Evolutionary conservation across 1,139 yeast species (phyloP), one percentile per base, ranked within the genome.

Genomic region (Scheffersomyces cryptocercus): DNA sequence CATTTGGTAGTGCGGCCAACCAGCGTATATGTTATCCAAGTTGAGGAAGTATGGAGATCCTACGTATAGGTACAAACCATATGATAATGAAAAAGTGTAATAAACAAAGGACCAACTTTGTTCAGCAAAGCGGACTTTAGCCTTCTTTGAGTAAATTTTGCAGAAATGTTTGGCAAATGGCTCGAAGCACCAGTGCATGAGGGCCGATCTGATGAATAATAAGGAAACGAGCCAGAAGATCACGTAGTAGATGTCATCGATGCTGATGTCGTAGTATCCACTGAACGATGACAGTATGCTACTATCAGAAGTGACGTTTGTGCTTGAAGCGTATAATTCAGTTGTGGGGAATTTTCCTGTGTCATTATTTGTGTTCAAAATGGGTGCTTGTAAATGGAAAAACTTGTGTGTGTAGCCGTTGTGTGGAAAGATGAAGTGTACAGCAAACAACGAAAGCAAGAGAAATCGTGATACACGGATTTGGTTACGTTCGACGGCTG

Each of bases 31-130:
- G 47, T 80, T 70, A 55, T 79, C 84, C 45, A 81, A 67, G 53
- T 84, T 73, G 45, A 75, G 61, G 59, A 72, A 83, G 66, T 88
- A 88, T 2, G 81, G 77, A 4, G 91, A 79, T 39, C 73, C 52
- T 49, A 63, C 66, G 57, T 85, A 82, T 29, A 89, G 68, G 47
- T 70, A 73, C 47, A 79, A 68, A 0, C 96, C 96, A 50, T 68
- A 68, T 1, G 62, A 44, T 63, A 84, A 84, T 10, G 88, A 78
- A 12, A 67, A 53, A 8, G 77, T 52, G 63, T 82, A 88, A 61
- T 85, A 88, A n/a, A 79, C 59, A 30, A 81, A 64, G 31, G 81
- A 72, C 96, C 97, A 90, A 45, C 90, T 83, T 68, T 89, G 97
- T 65, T 90, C 97, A 42, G 89, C 85, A 58, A 87, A 89, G 49